Evolutionary conservation across 1,284 basidiomycete species (phyloP).

Genomic region (Heterobasidion annosum): DNA sequence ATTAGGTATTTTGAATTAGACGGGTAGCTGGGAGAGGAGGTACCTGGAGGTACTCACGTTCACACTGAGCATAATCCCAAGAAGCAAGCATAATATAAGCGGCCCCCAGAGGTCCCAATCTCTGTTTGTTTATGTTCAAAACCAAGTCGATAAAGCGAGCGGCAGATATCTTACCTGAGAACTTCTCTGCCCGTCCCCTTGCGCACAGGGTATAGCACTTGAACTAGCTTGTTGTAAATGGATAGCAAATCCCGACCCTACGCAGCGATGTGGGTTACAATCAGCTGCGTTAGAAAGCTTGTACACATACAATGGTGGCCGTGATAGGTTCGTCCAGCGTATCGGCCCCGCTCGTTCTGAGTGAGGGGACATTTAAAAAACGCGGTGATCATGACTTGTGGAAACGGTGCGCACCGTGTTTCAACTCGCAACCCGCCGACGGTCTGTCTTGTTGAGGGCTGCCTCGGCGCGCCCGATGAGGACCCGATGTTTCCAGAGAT

Average conservation of each 20-base stretch:
- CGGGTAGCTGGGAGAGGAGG: neutral
- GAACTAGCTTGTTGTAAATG: conserved; percentile 86
- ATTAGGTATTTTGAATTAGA: conserved; percentile 4
- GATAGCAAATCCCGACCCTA: conserved; percentile 83
- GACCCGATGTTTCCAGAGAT: conserved; percentile 72
- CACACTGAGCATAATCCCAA: conserved; percentile 83
- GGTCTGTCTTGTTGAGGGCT: conserved; percentile 44
- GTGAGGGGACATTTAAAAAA: conserved; percentile 1
- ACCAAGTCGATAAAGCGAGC: neutral
- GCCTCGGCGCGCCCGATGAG: conserved; percentile 23
- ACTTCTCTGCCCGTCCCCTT: conserved; percentile 69
- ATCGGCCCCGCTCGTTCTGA: conserved; percentile 70
- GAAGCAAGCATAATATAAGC: conserved; percentile 73
- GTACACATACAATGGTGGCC: conserved; percentile 70
- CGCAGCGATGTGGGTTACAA: conserved; percentile 1
- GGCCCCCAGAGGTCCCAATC: conserved; percentile 99
- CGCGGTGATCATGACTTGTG: neutral
- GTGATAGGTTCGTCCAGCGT: conserved; percentile 90
- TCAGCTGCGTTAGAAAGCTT: neutral
- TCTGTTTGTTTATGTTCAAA: conserved; percentile 26
- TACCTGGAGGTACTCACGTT: conserved; percentile 47
- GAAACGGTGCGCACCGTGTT: conserved; percentile 52
- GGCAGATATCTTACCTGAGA: conserved; percentile 39
- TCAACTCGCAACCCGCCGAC: conserved; percentile 83
- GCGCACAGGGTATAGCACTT: conserved; percentile 84